Evolutionary conservation across 2,329 filamentous ascomycete genomes (phyloP).

Genomic region (Mycocentrospora acerina): DNA sequence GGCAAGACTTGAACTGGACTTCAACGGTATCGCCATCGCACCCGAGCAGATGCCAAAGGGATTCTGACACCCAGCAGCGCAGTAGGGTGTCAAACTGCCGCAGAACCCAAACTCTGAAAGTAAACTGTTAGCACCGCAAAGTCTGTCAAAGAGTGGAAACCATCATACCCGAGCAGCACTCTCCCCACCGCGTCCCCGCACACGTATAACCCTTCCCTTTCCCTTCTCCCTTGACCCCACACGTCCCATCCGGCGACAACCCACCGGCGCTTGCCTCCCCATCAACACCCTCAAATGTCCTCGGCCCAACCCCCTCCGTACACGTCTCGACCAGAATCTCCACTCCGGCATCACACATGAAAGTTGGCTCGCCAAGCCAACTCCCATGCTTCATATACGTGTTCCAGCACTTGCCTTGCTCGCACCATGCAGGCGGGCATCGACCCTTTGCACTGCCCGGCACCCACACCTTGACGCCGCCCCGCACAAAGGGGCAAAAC

Average conservation of each 20-base stretch:
- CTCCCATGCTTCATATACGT: constrained; percentile 16
- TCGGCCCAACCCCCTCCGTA: constrained; percentile 9
- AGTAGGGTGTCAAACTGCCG: constrained; percentile 4
- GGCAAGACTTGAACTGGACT: too few relatives aligned
- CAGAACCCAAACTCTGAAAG: constrained; percentile 5
- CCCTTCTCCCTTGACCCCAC: constrained; percentile 2
- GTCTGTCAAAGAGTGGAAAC: background rate
- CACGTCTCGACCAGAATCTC: constrained; percentile 25
- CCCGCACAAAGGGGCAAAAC: constrained; percentile 22
- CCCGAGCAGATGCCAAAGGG: constrained; percentile 4
- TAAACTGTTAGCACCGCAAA: background rate
- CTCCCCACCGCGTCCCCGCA: constrained; percentile 4
- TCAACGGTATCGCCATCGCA: background rate
- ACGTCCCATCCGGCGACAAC: constrained; percentile 4
- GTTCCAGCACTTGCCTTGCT: constrained; percentile 6
- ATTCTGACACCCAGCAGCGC: constrained; percentile 6
- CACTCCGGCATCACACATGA: constrained; percentile 13
- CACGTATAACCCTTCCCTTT: constrained; percentile 4
- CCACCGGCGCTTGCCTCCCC: too few relatives aligned
- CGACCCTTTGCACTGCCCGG: background rate
- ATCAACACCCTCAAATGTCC: constrained; percentile 7
- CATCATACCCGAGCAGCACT: constrained; percentile 11
- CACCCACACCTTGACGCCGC: constrained; percentile 21
- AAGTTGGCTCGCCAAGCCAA: constrained; percentile 21
- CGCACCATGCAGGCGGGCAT: constrained; percentile 16